Evolutionary conservation across 345 rosid species (phyloP).

Genomic region (Hirschfeldia incana): DNA sequence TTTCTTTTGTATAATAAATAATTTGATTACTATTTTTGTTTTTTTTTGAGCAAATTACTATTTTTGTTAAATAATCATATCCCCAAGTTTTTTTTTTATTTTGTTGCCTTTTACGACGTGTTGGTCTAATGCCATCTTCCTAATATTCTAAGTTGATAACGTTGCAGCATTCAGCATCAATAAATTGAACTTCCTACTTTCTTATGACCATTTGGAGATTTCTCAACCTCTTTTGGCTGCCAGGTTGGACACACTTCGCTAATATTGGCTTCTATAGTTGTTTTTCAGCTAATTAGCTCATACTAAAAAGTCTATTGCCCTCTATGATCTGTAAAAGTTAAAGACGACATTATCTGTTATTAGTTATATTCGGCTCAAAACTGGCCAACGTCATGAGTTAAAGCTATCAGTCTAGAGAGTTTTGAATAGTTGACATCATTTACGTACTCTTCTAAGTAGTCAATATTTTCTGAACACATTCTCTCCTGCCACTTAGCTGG

Average conservation of each 20-base stretch:
- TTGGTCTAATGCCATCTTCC: not conserved
- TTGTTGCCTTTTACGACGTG: not conserved
- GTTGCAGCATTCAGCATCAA: not conserved
- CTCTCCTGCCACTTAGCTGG: slow-evolving; percentile 76
- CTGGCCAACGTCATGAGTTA: not conserved
- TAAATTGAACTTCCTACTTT: not conserved
- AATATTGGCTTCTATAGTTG: too few relatives aligned
- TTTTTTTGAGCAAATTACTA: too few relatives aligned
- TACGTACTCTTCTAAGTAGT: not conserved
- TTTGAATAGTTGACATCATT: not conserved
- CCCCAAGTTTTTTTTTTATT: not conserved
- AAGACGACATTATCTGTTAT: slow-evolving; percentile 10
- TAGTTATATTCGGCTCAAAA: slow-evolving; percentile 11
- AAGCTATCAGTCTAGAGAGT: not conserved
- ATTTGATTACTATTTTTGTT: too few relatives aligned
- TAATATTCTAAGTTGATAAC: too few relatives aligned
- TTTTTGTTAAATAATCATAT: too few relatives aligned
- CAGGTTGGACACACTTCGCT: too few relatives aligned
- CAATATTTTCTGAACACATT: slow-evolving; percentile 57
- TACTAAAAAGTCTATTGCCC: not conserved
- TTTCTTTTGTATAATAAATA: not conserved
- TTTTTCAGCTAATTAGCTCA: too few relatives aligned
- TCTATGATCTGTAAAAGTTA: not conserved
- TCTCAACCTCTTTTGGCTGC: too few relatives aligned
- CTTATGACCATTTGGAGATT: not conserved